These are phyloP conservation scores for Kuraishia piskuri DNA, from an alignment of 805 yeast species.

Conservation along the genomic window DNA sequence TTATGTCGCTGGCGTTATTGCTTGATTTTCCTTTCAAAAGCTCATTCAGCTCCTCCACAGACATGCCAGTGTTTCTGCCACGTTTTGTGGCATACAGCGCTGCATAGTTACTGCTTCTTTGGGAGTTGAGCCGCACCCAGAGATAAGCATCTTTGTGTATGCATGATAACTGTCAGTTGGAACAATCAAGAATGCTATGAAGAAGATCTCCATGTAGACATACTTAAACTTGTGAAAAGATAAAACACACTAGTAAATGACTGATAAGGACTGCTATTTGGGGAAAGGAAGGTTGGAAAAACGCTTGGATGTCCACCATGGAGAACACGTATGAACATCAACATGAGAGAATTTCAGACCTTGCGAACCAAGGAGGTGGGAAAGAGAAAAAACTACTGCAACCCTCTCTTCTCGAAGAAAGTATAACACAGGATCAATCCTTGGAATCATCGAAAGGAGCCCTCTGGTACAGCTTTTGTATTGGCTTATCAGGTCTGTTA, in stretches of 20 bases:
- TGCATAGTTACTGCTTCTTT: not conserved
- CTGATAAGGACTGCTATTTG: no score
- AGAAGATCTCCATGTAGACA: no score
- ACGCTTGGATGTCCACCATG: no score
- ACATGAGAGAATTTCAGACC: not conserved
- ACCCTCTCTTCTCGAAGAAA: not conserved
- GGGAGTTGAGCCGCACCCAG: not conserved
- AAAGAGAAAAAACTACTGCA: not conserved
- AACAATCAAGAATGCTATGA: not conserved
- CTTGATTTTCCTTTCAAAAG: no score
- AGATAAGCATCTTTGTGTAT: not conserved
- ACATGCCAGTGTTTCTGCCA: no score
- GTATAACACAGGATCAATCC: not conserved
- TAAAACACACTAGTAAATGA: no score
- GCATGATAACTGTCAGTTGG: not conserved
- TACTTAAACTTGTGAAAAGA: no score
- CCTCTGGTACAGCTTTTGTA: constrained; percentile 9
- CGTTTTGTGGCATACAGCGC: not conserved
- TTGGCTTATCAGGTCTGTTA: constrained; percentile 22
- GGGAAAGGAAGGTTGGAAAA: no score
- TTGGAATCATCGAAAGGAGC: not conserved
- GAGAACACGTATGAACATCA: not conserved
- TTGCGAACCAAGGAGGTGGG: not conserved
- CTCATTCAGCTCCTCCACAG: no score
- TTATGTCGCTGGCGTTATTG: no score